phyloP scores from a whole-genome alignment of 805 yeast species.

The Phaffomyces thermotolerans region DNA sequence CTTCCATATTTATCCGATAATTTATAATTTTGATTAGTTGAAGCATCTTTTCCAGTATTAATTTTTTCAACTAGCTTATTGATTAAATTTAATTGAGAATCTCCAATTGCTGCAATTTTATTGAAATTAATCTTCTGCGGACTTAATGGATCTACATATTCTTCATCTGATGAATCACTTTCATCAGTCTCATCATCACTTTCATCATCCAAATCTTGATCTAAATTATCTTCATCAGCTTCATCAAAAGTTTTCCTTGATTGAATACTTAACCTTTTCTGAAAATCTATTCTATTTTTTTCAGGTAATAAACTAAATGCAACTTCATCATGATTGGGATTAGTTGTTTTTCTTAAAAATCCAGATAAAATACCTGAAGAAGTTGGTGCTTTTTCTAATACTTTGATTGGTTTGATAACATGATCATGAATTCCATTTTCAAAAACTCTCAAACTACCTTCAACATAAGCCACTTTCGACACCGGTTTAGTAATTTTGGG shows the following conservation, averaged over 20 bases:
- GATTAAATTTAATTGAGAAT: constrained; percentile 40
- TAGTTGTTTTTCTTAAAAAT: constrained; percentile 13
- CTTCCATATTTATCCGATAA: constrained; percentile 43
- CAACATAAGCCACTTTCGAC: constrained; percentile 2
- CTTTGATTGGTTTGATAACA: constrained; percentile 15
- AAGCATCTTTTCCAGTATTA: constrained; percentile 27
- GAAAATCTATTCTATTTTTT: constrained; percentile 23
- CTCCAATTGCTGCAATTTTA: constrained; percentile 38
- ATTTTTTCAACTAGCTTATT: constrained; percentile 41
- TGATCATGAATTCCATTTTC: constrained; percentile 23
- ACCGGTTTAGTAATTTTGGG: neutral
- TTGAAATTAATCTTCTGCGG: constrained; percentile 8
- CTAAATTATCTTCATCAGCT: constrained; percentile 9
- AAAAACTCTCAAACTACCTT: constrained; percentile 14
- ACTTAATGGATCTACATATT: neutral
- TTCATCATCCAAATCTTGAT: constrained; percentile 5
- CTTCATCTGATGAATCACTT: constrained; percentile 4
- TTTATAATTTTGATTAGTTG: constrained; percentile 24
- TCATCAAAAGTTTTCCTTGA: constrained; percentile 19
- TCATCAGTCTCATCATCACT: constrained; percentile 4
- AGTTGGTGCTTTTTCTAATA: constrained; percentile 18
- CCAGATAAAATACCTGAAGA: constrained; percentile 19
- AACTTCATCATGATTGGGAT: constrained; percentile 9
- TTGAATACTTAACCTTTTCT: constrained; percentile 22
- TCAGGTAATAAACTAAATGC: constrained; percentile 25